Conservation (phyloP, 345 rosid species). For the Carallia brachiata region DNA sequence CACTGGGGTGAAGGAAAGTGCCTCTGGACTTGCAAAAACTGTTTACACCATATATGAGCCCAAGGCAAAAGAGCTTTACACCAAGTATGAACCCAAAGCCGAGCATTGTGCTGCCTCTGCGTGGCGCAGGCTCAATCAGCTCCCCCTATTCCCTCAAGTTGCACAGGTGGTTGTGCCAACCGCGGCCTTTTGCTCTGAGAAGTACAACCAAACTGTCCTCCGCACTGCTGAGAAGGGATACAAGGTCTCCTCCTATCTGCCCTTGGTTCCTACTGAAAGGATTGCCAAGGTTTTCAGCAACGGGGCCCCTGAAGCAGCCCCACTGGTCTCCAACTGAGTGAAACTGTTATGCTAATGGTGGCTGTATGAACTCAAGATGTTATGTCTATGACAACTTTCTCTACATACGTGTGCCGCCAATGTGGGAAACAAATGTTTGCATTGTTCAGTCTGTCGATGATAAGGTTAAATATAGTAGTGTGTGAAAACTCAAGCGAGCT, state of each 20-base stretch:
- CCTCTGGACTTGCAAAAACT: conserved; percentile 72
- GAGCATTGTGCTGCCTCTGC: conserved; percentile 76
- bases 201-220: conserved; percentile 69
- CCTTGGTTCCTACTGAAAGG: conserved; percentile 80
- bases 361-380: neutral
- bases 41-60: conserved; percentile 59
- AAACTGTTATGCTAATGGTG: neutral
- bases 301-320: conserved; percentile 29
- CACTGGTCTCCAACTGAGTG: conserved; percentile 37
- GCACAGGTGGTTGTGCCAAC: conserved; percentile 75
- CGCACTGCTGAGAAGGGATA: conserved; percentile 76
- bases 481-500: no score
- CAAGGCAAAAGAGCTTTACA: conserved; percentile 67
- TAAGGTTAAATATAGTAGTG: no score
- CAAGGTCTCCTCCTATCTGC: conserved; percentile 67
- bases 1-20: conserved; percentile 63
- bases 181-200: conserved; percentile 74
- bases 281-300: conserved; percentile 64
- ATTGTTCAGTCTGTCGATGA: neutral
- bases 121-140: conserved; percentile 75
- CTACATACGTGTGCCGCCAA: neutral
- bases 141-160: conserved; percentile 76
- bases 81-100: conserved; percentile 74
- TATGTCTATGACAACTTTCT: neutral
- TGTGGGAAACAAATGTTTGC: neutral